Evolutionary conservation across 352 stramenopile genomes (phyloP).

Genomic region (Globisporangium acanthophoron): DNA sequence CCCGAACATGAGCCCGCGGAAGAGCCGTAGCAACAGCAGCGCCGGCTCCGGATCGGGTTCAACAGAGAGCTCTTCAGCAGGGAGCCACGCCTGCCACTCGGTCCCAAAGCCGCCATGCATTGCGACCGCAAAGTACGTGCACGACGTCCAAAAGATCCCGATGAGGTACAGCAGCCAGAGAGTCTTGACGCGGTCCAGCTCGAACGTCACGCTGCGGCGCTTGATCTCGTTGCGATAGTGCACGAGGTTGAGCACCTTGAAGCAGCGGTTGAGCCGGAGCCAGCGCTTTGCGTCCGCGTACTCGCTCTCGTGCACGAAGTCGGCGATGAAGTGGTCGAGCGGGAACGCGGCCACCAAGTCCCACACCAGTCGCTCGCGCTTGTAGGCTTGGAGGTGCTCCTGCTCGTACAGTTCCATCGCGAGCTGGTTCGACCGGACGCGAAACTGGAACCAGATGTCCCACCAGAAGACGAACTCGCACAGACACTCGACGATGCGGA

Average conservation of each 20-base stretch:
- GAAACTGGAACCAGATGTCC: slow-evolving; percentile 63
- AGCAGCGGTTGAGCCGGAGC: slow-evolving; percentile 45
- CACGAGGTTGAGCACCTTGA: slow-evolving; percentile 47
- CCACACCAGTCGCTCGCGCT: slow-evolving; percentile 39
- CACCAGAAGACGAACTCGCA: slow-evolving; percentile 45
- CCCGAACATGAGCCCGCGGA: slow-evolving; percentile 44
- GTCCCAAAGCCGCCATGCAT: slow-evolving; percentile 48
- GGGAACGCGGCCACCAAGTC: slow-evolving; percentile 40
- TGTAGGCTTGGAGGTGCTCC: slow-evolving; percentile 46
- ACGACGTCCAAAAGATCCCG: slow-evolving; percentile 62
- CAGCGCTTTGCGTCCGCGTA: slow-evolving; percentile 17
- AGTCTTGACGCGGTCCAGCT: slow-evolving; percentile 47
- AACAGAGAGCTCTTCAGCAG: slow-evolving; percentile 19
- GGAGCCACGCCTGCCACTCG: slow-evolving; percentile 52
- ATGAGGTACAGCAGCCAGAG: slow-evolving; percentile 51
- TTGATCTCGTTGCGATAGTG: slow-evolving; percentile 65
- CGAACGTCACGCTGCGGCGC: slow-evolving; percentile 48
- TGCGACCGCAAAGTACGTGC: slow-evolving; percentile 52
- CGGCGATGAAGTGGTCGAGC: slow-evolving; percentile 34
- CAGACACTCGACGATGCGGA: slow-evolving; percentile 26
- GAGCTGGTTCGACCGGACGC: slow-evolving; percentile 34
- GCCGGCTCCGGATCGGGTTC: slow-evolving; percentile 16
- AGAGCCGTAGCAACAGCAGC: slow-evolving; percentile 34
- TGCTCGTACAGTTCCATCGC: slow-evolving; percentile 64
- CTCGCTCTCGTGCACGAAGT: slow-evolving; percentile 12